Evolutionary conservation across 768 basidiomycete genomes (phyloP).

Genomic region (Coprinopsis sp.): DNA sequence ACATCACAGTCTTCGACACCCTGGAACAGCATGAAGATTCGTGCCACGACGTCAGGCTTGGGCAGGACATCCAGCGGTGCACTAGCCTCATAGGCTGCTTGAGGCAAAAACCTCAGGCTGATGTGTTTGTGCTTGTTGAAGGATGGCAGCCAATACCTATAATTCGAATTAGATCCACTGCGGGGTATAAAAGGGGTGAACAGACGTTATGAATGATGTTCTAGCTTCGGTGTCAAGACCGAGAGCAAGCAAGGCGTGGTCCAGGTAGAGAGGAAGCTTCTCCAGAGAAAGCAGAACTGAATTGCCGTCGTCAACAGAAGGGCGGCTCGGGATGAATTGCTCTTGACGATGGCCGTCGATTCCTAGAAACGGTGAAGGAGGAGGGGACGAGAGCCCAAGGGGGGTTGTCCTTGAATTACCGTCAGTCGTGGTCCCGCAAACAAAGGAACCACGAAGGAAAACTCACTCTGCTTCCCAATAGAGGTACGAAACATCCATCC

Average conservation of each 20-base stretch:
- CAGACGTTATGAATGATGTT: slow-evolving; percentile 43
- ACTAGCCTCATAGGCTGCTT: slow-evolving; percentile 35
- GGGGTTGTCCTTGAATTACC: not conserved
- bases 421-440: not conserved
- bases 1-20: slow-evolving; percentile 25
- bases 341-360: not conserved
- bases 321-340: slow-evolving; percentile 3
- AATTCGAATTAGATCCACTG: not conserved
- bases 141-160: slow-evolving; percentile 41
- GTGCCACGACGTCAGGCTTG: slow-evolving; percentile 36
- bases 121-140: slow-evolving; percentile 35
- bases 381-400: not conserved
- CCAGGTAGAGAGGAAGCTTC: slow-evolving; percentile 32
- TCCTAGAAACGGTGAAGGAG: not conserved
- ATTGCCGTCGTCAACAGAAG: slow-evolving; percentile 18
- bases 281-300: slow-evolving; percentile 26
- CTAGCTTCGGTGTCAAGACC: slow-evolving; percentile 39
- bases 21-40: slow-evolving; percentile 47
- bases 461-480: slow-evolving; percentile 31
- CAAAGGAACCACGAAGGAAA: not conserved
- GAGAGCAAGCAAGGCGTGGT: slow-evolving; percentile 26
- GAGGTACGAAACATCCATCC: slow-evolving; percentile 27
- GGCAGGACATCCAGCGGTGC: slow-evolving; percentile 36
- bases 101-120: slow-evolving; percentile 42
- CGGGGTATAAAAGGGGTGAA: not conserved